Evolutionary conservation across 352 stramenopile genomes (phyloP).

Genomic region (Globisporangium paddicum): DNA sequence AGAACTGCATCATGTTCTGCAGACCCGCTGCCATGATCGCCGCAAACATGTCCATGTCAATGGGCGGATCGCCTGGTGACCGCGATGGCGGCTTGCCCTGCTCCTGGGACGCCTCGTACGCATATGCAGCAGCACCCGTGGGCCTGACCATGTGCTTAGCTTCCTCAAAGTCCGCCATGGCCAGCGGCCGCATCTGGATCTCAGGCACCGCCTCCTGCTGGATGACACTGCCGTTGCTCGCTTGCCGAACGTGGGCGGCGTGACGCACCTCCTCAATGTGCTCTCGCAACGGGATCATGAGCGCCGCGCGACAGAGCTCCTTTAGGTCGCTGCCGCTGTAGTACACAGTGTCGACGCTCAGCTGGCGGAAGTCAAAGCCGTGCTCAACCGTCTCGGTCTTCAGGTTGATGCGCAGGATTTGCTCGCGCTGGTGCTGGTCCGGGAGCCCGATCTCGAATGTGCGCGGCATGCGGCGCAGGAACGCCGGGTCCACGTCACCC

Average conservation of each 20-base stretch:
- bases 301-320: slow-evolving; percentile 79
- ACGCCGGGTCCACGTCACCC: slow-evolving; percentile 90
- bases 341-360: slow-evolving; percentile 85
- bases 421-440: slow-evolving; percentile 74
- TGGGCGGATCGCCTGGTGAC: slow-evolving; percentile 25
- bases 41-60: slow-evolving; percentile 81
- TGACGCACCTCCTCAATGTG: slow-evolving; percentile 67
- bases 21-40: slow-evolving; percentile 77
- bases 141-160: slow-evolving; percentile 82
- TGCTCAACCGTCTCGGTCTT: slow-evolving; percentile 77
- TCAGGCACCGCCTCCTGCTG: slow-evolving; percentile 18
- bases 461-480: slow-evolving; percentile 94
- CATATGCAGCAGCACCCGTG: slow-evolving; percentile 74
- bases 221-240: slow-evolving; percentile 8
- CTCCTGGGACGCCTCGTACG: slow-evolving; percentile 66
- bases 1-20: slow-evolving; percentile 77
- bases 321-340: slow-evolving; percentile 97
- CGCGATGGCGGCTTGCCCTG: slow-evolving; percentile 16
- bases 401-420: slow-evolving; percentile 94
- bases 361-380: slow-evolving; percentile 72
- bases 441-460: slow-evolving; percentile 95
- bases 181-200: slow-evolving; percentile 59
- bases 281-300: slow-evolving; percentile 86
- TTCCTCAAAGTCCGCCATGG: slow-evolving; percentile 83
- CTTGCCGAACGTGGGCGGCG: slow-evolving; percentile 18